Percentiles rank a stretch among this genome's conserved stretches.
phyloP scores from a whole-genome alignment of 371 early-diverging fungal genomes.

The Mucor irregularis region DNA sequence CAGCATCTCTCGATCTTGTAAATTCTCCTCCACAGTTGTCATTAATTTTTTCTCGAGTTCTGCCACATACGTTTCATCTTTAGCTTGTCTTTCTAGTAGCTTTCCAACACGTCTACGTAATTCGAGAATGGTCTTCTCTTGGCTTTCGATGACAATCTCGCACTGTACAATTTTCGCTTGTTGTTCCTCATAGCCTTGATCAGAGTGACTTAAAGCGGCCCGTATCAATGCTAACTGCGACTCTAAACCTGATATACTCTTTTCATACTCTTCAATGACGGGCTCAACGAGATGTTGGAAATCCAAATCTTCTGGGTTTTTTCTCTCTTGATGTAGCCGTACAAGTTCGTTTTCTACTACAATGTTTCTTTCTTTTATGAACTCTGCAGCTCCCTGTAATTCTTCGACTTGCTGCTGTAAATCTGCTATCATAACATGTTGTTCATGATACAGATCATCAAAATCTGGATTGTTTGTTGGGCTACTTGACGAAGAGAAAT shows the following conservation, averaged over 20 bases:
- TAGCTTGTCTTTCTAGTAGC: slow-evolving; percentile 37
- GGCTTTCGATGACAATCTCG: slow-evolving; percentile 34
- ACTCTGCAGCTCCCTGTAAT: slow-evolving; percentile 26
- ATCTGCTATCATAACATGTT: slow-evolving; percentile 37
- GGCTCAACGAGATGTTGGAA: slow-evolving; percentile 70
- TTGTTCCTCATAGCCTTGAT: slow-evolving; percentile 53
- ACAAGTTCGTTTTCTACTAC: slow-evolving; percentile 38
- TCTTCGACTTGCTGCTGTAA: slow-evolving; percentile 45
- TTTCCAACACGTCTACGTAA: slow-evolving; percentile 28
- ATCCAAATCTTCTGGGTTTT: slow-evolving; percentile 18
- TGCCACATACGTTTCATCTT: slow-evolving; percentile 42
- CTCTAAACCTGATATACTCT: slow-evolving; percentile 59
- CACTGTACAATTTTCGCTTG: slow-evolving; percentile 40
- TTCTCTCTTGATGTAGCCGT: slow-evolving; percentile 4
- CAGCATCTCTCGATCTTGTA: slow-evolving; percentile 40
- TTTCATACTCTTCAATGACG: slow-evolving; percentile 73
- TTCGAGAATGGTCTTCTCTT: slow-evolving; percentile 38
- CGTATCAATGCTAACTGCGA: slow-evolving; percentile 56
- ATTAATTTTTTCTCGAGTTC: slow-evolving; percentile 48
- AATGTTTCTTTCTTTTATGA: slow-evolving; percentile 28
- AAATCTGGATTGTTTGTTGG: slow-evolving; percentile 17
- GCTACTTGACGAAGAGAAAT: slow-evolving; percentile 9
- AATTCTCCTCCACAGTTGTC: slow-evolving; percentile 36
- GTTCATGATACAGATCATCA: slow-evolving; percentile 39
- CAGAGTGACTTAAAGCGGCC: slow-evolving; percentile 55